Evolutionary conservation across 176 grass and related monocot species (phyloP).

Genomic region (Avena insularis): DNA sequence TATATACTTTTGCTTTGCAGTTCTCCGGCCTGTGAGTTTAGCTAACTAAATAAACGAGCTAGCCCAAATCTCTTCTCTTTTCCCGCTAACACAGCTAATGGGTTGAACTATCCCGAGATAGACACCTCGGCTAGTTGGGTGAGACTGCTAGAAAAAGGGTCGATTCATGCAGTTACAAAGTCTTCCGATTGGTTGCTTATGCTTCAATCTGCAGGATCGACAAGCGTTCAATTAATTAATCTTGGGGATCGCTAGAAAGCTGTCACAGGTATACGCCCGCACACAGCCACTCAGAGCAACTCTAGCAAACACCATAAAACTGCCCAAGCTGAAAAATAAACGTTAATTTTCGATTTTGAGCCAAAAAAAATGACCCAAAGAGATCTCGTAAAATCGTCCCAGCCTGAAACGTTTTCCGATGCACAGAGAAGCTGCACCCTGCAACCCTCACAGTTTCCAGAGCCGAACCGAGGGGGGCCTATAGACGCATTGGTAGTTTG

Average conservation of each 20-base stretch:
- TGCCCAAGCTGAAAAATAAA: too few relatives aligned
- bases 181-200: constrained; percentile 4
- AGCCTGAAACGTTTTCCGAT: too few relatives aligned
- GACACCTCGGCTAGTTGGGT: not conserved
- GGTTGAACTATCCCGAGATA: not conserved
- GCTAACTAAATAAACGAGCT: constrained; percentile 11
- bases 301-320: too few relatives aligned
- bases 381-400: too few relatives aligned
- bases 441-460: too few relatives aligned
- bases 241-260: not conserved
- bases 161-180: constrained; percentile 5
- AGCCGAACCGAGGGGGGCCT: too few relatives aligned
- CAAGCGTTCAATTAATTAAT: not conserved
- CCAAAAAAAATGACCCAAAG: too few relatives aligned
- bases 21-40: constrained; percentile 13
- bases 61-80: constrained; percentile 14
- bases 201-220: not conserved
- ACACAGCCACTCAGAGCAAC: too few relatives aligned
- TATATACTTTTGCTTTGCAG: too few relatives aligned
- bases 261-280: not conserved
- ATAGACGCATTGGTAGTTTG: too few relatives aligned
- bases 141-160: not conserved
- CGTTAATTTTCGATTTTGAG: too few relatives aligned
- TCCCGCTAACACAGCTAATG: not conserved
- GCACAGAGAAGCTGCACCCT: too few relatives aligned